Evolutionary conservation across 371 early-diverging fungal species (phyloP), one percentile per base, ranked within the genome.

Genomic region (Blakeslea trispora): DNA sequence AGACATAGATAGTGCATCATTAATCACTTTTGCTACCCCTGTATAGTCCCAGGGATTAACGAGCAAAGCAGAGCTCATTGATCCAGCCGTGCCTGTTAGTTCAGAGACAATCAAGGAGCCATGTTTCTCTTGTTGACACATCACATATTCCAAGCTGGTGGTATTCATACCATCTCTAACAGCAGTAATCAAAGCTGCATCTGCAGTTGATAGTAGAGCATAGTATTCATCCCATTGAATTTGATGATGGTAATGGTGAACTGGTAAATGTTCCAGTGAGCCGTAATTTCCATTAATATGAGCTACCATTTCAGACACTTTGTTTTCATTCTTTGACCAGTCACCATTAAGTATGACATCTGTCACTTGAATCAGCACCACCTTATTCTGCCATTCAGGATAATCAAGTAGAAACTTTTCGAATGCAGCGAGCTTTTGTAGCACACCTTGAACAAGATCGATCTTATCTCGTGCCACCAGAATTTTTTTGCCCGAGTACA

Each of bases 111-210:
- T 93, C 47, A 99, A 79, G 10, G 95, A 90, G 0, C 94, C 95
- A 57, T 88, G 81, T 45, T 91, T 91, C 45, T 93, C 91, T 63
- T 93, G 90, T 69, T 99, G 98, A 73, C 97, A 99, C 55, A 98
- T 88, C 44, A 99, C 87, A 76, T 93, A 99, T 71, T 99, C 99
- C 55, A 98, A 90, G 41, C 93, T 89, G 1, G 97, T 96, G 9
- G 99, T 92, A 74, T 99, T 99, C 99, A 99, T 99, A 44, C 99
- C 99, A 74, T 99, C 99, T 21, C 98, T 85, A 15, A 98, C 81
- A 34, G 94, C 87, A 1, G 99, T 99, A 56, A 99, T 94, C 24
- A 99, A 69, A 31, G 93, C 95, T 5, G 92, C 90, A 77, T 99
- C 98, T 7, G 98, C 97, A 6, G 93, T 83, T 6, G 90, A 85